phyloP scores from a whole-genome alignment of 2,329 filamentous ascomycete genomes.

The Neofusicoccum umdonicola region DNA sequence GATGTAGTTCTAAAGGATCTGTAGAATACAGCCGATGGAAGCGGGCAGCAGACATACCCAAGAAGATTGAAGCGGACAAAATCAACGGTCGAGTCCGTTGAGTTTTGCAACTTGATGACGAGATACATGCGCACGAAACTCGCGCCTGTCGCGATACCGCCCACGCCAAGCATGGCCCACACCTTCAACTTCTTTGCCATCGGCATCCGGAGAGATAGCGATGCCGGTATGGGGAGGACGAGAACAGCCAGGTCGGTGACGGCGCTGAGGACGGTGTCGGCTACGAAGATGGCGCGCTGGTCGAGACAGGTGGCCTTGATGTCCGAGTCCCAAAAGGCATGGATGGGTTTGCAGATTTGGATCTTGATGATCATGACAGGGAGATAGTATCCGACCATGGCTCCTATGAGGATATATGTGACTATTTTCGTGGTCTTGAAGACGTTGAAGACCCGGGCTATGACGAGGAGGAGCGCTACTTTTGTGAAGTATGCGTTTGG shows the following conservation, averaged over 20 bases:
- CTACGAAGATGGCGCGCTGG: conserved; percentile 33
- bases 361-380: conserved; percentile 20
- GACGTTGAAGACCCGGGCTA: conserved; percentile 25
- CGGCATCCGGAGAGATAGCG: conserved; percentile 30
- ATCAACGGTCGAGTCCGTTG: neutral
- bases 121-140: conserved; percentile 19
- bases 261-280: conserved; percentile 33
- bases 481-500: conserved; percentile 26
- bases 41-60: neutral
- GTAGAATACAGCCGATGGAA: no score
- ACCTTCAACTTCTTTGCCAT: conserved; percentile 35
- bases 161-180: conserved; percentile 29
- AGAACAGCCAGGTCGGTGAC: conserved; percentile 37
- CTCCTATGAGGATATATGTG: conserved; percentile 22
- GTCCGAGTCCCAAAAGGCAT: conserved; percentile 23
- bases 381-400: conserved; percentile 20
- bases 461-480: conserved; percentile 26
- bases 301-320: conserved; percentile 27
- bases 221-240: conserved; percentile 33
- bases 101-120: neutral
- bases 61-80: neutral
- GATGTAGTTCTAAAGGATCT: no score
- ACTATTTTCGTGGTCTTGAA: conserved; percentile 19
- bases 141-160: conserved; percentile 29
- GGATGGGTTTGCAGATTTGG: conserved; percentile 23